phyloP scores from a whole-genome alignment of 2,329 filamentous ascomycete genomes.

The Ceratocystiopsis minuta region DNA sequence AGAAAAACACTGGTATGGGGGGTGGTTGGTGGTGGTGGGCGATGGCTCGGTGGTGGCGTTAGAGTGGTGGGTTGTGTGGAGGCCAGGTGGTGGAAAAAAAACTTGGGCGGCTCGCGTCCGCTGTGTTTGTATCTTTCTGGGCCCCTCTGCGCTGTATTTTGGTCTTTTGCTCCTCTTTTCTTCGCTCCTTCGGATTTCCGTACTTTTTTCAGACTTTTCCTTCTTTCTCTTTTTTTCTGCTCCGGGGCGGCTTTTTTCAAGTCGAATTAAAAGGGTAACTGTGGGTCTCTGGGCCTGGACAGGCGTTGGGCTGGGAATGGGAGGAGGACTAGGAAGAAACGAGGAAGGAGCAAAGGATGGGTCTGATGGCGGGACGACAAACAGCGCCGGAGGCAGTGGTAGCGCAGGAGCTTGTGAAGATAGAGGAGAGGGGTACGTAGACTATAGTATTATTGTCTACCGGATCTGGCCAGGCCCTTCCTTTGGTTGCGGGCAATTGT shows the following conservation, averaged over 20 bases:
- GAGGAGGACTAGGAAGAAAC: too few species aligned
- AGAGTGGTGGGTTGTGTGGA: not conserved
- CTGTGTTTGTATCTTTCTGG: too few species aligned
- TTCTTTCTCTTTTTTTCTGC: too few species aligned
- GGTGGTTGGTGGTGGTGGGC: not conserved
- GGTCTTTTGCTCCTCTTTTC: not conserved
- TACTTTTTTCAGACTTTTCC: too few species aligned
- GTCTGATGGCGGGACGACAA: not conserved
- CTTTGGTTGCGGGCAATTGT: too few species aligned
- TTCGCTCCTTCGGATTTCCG: not conserved
- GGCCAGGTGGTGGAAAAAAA: not conserved
- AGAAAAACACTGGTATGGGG: not conserved
- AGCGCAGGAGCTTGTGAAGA: too few species aligned
- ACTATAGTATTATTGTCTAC: too few species aligned
- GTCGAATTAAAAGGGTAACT: conserved; percentile 7
- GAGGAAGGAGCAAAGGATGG: conserved; percentile 2
- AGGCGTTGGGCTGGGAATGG: not conserved
- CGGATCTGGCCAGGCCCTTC: too few species aligned
- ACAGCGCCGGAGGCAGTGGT: too few species aligned
- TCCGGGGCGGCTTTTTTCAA: too few species aligned
- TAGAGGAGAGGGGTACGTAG: too few species aligned
- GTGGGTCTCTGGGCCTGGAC: conserved; percentile 9
- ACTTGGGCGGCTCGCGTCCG: not conserved
- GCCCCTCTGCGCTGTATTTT: not conserved
- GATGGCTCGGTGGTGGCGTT: not conserved